Evolutionary conservation across 192 early-diverging fungal species (phyloP).

Genomic region (Fimicolochytrium jonesii): DNA sequence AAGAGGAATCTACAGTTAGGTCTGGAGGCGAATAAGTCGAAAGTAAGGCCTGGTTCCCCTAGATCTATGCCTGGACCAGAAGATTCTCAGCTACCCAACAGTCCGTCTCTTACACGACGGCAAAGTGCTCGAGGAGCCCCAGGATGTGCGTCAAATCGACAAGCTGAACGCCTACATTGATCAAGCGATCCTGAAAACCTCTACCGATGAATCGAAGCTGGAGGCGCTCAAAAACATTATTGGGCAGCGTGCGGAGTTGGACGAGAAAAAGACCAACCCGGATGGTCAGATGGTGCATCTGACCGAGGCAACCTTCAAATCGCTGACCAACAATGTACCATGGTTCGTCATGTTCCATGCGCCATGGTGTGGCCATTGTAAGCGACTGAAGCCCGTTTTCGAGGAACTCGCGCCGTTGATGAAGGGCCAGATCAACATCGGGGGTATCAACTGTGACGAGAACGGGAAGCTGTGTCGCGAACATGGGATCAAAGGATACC

Average conservation of each 20-base stretch:
- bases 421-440: slow-evolving; percentile 72
- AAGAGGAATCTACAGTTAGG: background rate
- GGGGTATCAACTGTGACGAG: slow-evolving; percentile 77
- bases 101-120: slow-evolving; percentile 46
- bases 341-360: slow-evolving; percentile 86
- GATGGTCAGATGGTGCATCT: slow-evolving; percentile 1
- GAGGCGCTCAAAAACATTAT: background rate
- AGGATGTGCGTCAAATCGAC: background rate
- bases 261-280: background rate
- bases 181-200: background rate
- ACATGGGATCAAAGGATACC: slow-evolving; percentile 73
- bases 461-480: slow-evolving; percentile 54
- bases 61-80: slow-evolving; percentile 59
- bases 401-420: slow-evolving; percentile 56
- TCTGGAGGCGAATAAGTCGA: background rate
- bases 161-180: slow-evolving; percentile 5
- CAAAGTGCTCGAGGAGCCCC: background rate
- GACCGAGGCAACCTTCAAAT: slow-evolving; percentile 3
- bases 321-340: slow-evolving; percentile 45
- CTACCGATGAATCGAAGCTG: background rate
- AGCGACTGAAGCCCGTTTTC: slow-evolving; percentile 78
- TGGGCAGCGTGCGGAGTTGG: no score
- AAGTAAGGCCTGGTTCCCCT: background rate
- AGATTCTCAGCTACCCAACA: slow-evolving; percentile 55
- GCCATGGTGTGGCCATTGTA: slow-evolving; percentile 87